These are phyloP conservation scores for Golovinomyces cichoracearum DNA, from an alignment of 2,329 filamentous ascomycete species.

Conservation along the genomic window DNA sequence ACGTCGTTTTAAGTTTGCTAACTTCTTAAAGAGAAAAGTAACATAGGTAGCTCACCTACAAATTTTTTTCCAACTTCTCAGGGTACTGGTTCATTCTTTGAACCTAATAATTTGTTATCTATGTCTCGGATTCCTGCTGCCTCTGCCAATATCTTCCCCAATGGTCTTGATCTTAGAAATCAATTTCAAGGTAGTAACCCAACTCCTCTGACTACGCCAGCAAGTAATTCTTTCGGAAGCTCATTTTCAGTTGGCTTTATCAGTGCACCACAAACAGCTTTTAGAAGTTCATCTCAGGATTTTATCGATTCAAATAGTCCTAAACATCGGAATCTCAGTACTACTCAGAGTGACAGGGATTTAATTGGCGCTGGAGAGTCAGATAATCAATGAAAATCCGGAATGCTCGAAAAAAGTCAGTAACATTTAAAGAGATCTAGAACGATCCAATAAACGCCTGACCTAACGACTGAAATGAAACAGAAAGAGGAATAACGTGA, in stretches of 20 bases:
- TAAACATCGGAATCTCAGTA: constrained; percentile 6
- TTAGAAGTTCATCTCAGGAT: constrained; percentile 26
- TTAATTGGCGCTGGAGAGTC: too few relatives aligned
- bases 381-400: too few relatives aligned
- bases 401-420: too few relatives aligned
- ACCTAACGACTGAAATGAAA: too few relatives aligned
- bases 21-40: constrained; percentile 17
- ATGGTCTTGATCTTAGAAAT: constrained; percentile 21
- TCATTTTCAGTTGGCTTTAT: constrained; percentile 24
- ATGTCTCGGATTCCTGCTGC: constrained; percentile 22
- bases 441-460: too few relatives aligned
- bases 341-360: constrained; percentile 7
- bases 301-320: constrained; percentile 7
- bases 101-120: constrained; percentile 20
- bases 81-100: constrained; percentile 16
- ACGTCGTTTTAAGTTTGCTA: neutral
- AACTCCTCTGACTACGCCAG: constrained; percentile 7
- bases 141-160: constrained; percentile 20
- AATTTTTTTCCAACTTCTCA: constrained; percentile 24
- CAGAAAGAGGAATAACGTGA: too few relatives aligned
- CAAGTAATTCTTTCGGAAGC: constrained; percentile 17
- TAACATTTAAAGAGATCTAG: too few relatives aligned
- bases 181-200: constrained; percentile 19
- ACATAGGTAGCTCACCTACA: constrained; percentile 22
- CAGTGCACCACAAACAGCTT: constrained; percentile 27